Evolutionary conservation across 805 yeast species (phyloP).

Genomic region (Nakazawaea ishiwadae): DNA sequence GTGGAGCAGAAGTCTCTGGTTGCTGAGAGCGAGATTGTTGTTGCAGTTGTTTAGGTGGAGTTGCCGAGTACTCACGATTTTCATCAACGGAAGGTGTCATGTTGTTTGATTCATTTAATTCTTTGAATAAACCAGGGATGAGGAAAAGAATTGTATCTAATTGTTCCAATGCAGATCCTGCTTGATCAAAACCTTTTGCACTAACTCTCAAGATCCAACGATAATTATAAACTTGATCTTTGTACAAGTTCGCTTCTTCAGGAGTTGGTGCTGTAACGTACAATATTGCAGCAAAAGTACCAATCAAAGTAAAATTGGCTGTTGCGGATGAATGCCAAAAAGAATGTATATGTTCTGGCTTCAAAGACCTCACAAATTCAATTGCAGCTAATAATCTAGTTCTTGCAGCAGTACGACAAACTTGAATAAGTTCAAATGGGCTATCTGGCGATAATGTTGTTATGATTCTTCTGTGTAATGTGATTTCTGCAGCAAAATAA

Average conservation of each 20-base stretch:
- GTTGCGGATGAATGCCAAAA: slow-evolving; percentile 89
- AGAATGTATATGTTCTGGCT: slow-evolving; percentile 78
- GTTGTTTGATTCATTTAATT: slow-evolving; percentile 16
- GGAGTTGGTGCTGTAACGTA: slow-evolving; percentile 59
- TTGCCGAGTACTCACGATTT: slow-evolving; percentile 20
- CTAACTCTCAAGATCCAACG: slow-evolving; percentile 72
- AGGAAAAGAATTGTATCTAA: slow-evolving; percentile 70
- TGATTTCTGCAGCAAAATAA: slow-evolving; percentile 85
- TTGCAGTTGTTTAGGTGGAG: slow-evolving; percentile 7
- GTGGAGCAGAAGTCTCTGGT: too few species aligned
- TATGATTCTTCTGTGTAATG: slow-evolving; percentile 75
- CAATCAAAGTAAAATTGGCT: slow-evolving; percentile 74
- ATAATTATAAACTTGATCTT: slow-evolving; percentile 69
- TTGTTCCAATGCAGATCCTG: slow-evolving; percentile 65
- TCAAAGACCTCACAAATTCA: slow-evolving; percentile 70
- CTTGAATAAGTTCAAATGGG: slow-evolving; percentile 50
- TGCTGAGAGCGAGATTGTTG: not conserved
- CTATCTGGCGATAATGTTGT: slow-evolving; percentile 41
- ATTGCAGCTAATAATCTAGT: slow-evolving; percentile 79
- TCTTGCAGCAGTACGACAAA: slow-evolving; percentile 82
- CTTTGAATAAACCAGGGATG: slow-evolving; percentile 62
- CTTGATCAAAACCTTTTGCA: slow-evolving; percentile 73
- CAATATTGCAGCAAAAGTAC: slow-evolving; percentile 80
- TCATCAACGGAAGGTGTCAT: not conserved
- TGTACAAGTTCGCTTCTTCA: slow-evolving; percentile 62